phyloP scores from a whole-genome alignment of 2,329 filamentous ascomycete species.

The Chaetomium strumarium region DNA sequence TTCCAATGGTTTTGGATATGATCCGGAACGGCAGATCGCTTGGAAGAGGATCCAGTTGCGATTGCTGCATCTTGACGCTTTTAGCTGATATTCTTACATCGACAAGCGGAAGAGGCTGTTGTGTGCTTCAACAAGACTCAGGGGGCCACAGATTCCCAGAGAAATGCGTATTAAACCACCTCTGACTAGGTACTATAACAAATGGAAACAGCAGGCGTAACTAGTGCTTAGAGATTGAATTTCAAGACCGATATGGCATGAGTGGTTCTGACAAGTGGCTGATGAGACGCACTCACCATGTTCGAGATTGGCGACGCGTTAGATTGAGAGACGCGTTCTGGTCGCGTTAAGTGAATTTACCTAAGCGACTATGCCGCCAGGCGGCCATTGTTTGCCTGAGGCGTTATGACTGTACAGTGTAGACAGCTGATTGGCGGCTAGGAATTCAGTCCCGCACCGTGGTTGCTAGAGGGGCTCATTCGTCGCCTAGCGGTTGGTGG shows the following conservation, averaged over 20 bases:
- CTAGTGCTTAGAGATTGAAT: background rate
- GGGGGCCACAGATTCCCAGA: background rate
- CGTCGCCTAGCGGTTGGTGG: constrained; percentile 17
- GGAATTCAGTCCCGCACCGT: background rate
- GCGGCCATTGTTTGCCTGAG: constrained; percentile 3
- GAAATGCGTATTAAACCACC: background rate
- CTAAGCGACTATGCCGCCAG: no score
- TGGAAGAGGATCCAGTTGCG: constrained; percentile 83
- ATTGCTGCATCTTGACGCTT: constrained; percentile 54
- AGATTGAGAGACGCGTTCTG: constrained; percentile 9
- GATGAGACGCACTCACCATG: constrained; percentile 16
- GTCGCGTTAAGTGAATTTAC: constrained; percentile 15
- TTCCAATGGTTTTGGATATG: constrained; percentile 92
- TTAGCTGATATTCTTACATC: constrained; percentile 15
- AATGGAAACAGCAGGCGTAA: background rate
- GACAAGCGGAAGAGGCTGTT: background rate
- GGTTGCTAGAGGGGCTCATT: constrained; percentile 22
- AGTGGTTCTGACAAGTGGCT: background rate
- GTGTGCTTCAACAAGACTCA: background rate
- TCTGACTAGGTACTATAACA: background rate
- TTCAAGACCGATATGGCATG: background rate
- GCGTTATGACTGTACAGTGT: constrained; percentile 1
- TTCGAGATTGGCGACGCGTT: constrained; percentile 12
- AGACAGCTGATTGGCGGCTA: constrained; percentile 7
- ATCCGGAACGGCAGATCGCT: constrained; percentile 84